phyloP scores from a whole-genome alignment of 2,329 filamentous ascomycete species.

The Cercospora sojina region DNA sequence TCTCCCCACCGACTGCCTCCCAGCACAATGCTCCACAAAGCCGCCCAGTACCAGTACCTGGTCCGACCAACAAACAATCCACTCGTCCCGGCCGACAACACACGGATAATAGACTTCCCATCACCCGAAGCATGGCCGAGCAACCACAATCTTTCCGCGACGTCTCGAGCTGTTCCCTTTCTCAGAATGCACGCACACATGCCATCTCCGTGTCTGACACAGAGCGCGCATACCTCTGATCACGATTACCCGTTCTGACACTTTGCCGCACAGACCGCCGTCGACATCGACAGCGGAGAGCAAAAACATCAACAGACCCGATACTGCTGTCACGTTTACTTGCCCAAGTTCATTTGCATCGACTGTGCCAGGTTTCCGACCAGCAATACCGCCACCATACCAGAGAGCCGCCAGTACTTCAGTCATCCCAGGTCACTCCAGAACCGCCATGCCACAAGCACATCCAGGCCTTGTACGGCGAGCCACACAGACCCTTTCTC shows the following conservation, averaged over 20 bases:
- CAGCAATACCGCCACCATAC: constrained; percentile 6
- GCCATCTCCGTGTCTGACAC: background rate
- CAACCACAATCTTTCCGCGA: background rate
- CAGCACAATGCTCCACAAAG: background rate
- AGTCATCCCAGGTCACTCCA: background rate
- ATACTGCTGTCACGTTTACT: background rate
- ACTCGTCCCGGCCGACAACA: background rate
- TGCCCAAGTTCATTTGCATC: background rate
- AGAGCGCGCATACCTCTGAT: background rate
- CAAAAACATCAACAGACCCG: background rate
- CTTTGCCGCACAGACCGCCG: constrained; percentile 18
- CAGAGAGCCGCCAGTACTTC: constrained; percentile 5
- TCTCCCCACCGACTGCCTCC: background rate
- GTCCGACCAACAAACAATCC: background rate
- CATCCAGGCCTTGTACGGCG: constrained; percentile 27
- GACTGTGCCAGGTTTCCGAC: constrained; percentile 3
- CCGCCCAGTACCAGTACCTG: background rate
- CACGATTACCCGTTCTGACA: constrained; percentile 16
- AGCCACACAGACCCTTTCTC: constrained; percentile 22
- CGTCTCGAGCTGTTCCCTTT: background rate
- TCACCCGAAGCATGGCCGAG: background rate
- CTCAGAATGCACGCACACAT: background rate
- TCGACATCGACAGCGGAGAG: constrained; percentile 21
- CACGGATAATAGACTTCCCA: background rate
- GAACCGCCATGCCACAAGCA: constrained; percentile 7